Evolutionary conservation across 2,329 filamentous ascomycete genomes (phyloP).

Genomic region (Pestalotiopsis sp.): DNA sequence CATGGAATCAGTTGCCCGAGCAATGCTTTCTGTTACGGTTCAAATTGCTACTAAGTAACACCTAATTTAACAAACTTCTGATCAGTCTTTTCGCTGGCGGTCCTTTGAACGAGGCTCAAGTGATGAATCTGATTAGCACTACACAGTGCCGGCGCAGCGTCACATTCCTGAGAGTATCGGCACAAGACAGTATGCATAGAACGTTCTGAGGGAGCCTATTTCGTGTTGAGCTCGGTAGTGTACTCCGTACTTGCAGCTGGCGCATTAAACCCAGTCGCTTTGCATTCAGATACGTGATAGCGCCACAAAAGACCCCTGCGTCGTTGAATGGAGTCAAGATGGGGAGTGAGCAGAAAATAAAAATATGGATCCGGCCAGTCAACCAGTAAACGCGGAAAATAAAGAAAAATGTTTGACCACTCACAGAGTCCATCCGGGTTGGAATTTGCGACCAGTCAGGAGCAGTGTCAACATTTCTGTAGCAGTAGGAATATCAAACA

Average conservation of each 20-base stretch:
- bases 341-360: not conserved
- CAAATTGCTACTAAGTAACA: no score
- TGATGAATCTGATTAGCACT: not conserved
- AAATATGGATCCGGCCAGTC: not conserved
- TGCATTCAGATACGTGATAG: not conserved
- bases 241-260: not conserved
- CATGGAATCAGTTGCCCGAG: no score
- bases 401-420: not conserved
- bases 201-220: not conserved
- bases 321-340: not conserved
- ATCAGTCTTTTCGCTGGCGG: not conserved
- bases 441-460: constrained; percentile 7
- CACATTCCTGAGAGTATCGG: not conserved
- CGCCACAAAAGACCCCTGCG: not conserved
- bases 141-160: not conserved
- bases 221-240: not conserved
- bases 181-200: not conserved
- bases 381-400: constrained; percentile 3
- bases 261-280: not conserved
- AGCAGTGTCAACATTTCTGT: not conserved
- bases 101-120: not conserved
- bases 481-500: not conserved
- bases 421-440: constrained; percentile 1
- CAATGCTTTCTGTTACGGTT: no score
- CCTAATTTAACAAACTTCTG: no score